phyloP scores from a whole-genome alignment of 495 filamentous ascomycete genomes.

The Hypoxylon fragiforme region DNA sequence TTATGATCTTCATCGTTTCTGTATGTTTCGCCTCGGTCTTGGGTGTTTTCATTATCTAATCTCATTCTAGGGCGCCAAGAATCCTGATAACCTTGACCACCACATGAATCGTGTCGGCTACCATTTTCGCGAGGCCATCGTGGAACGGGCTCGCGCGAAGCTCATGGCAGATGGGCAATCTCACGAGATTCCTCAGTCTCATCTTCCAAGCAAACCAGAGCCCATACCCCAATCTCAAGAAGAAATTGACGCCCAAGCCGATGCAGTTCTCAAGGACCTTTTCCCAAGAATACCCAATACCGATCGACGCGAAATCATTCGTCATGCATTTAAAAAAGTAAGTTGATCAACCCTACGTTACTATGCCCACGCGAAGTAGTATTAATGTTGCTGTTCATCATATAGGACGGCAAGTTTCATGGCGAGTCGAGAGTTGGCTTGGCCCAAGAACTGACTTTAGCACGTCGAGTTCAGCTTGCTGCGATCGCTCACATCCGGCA shows the following conservation, averaged over 20 bases:
- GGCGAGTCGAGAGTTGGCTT: slow-evolving; percentile 61
- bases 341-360: slow-evolving; percentile 11
- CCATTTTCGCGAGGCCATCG: slow-evolving; percentile 62
- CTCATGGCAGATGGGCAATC: slow-evolving; percentile 33
- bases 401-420: slow-evolving; percentile 37
- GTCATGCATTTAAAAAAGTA: slow-evolving; percentile 84
- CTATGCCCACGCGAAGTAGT: neutral
- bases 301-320: slow-evolving; percentile 76
- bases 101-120: slow-evolving; percentile 81
- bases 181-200: slow-evolving; percentile 10
- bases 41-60: slow-evolving; percentile 8
- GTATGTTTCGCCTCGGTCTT: slow-evolving; percentile 52
- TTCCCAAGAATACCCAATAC: slow-evolving; percentile 84
- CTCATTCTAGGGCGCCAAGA: slow-evolving; percentile 18
- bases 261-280: slow-evolving; percentile 73
- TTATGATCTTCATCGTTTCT: slow-evolving; percentile 77
- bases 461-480: slow-evolving; percentile 78
- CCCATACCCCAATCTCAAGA: slow-evolving; percentile 60
- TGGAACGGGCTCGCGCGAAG: slow-evolving; percentile 49
- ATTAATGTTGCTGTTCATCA: slow-evolving; percentile 7
- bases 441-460: slow-evolving; percentile 64
- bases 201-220: slow-evolving; percentile 44
- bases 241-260: slow-evolving; percentile 71
- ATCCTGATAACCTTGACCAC: slow-evolving; percentile 32
- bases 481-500: slow-evolving; percentile 87